Conservation (phyloP, 2,329 filamentous ascomycete genomes). For the Septoria linicola region DNA sequence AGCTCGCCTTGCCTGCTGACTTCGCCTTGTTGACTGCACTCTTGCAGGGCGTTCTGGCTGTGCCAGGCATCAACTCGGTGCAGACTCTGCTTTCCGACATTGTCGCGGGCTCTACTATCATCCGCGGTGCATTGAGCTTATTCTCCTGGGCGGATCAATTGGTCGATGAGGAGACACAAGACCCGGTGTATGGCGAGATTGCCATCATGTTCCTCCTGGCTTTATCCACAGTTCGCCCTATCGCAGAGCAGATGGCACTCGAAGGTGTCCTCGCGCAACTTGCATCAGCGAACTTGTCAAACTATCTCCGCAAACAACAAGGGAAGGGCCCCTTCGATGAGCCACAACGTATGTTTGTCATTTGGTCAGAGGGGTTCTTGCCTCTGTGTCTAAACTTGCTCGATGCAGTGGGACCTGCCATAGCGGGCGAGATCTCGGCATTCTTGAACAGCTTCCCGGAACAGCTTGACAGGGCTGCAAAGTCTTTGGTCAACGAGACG, state of each 20-base stretch:
- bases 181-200: conserved; percentile 92
- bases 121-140: conserved; percentile 78
- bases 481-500: conserved; percentile 65
- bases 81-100: conserved; percentile 47
- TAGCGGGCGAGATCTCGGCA: conserved; percentile 78
- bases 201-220: conserved; percentile 84
- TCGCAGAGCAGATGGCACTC: conserved; percentile 87
- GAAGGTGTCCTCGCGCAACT: conserved; percentile 80
- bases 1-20: conserved; percentile 62
- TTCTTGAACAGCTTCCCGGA: conserved; percentile 88
- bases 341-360: conserved; percentile 73
- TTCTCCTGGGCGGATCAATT: conserved; percentile 93
- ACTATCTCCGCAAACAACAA: conserved; percentile 67
- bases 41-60: conserved; percentile 75
- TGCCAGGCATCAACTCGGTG: conserved; percentile 67
- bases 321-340: conserved; percentile 78
- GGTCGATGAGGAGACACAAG: conserved; percentile 67
- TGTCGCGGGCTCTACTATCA: conserved; percentile 63
- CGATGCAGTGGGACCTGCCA: conserved; percentile 72
- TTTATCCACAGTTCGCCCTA: conserved; percentile 72
- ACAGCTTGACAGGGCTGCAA: conserved; percentile 70
- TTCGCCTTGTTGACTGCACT: conserved; percentile 85
- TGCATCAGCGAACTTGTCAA: conserved; percentile 73
- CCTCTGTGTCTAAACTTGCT: conserved; percentile 88
- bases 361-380: conserved; percentile 86